Base-by-base conservation (phyloP, 306 rosid genomes). In the Cicer pinnatifidum region DNA sequence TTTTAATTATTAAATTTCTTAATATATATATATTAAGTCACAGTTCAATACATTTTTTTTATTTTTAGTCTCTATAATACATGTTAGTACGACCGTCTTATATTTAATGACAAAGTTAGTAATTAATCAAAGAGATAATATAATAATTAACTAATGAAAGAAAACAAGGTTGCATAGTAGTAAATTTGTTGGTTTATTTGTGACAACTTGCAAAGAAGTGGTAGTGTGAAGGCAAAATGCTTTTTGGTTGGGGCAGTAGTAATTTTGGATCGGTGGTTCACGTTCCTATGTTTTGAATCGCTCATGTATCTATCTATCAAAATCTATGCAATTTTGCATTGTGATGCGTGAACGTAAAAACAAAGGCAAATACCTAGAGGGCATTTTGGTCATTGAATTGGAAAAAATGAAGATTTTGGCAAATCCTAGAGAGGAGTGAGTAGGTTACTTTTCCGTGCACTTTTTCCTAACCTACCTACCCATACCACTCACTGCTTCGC, bases 241-340 rank as follows among this genome's bases (percentile, higher is more conserved):
- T 23, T n/a, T 37, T 37, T 37, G 23, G 46, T 37, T 61, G 67
- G 62, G 46, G 11, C n/a, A 37, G 11, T 12, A 13, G 46, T 38
- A 61, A 61, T 61, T 37, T 61, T 61, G 1, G 3, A 35, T 7
- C 6, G 1, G 23, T 8, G 45, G 28, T 61, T 61, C 67, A 35
- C 67, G 67, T 61, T 61, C 67, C 23, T n/a, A 61, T 6, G 20
- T 61, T 61, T 61, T 61, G 46, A 56, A 75, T 47, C 75, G 71
- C 59, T 54, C 75, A 65, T 41, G 81, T 81, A 46, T 13, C 52
- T 81, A 46, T 13, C 52, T 76, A 39, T 81, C 84, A 47, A 46
- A 46, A 64, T 35, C 63, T 35, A 3, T 38, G 15, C 5, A 20
- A 40, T 6, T 6, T 40, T 70, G 46, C 59, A 3, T 70, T 44